A percentile compares a stretch with the other conserved stretches of the same genome.
Conservation (phyloP, 805 yeast species). For the Yamadazyma scolyti region DNA sequence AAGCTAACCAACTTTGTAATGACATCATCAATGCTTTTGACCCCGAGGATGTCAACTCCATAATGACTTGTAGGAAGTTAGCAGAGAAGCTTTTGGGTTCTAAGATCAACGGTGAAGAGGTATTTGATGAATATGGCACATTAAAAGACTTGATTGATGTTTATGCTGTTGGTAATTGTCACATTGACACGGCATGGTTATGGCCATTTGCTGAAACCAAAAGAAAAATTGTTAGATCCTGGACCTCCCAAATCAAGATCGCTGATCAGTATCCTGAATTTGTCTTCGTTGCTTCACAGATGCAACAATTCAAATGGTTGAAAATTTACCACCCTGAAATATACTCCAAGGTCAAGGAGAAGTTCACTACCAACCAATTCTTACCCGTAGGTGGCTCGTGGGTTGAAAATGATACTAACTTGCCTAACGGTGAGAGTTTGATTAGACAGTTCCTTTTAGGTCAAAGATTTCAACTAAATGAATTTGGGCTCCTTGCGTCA, state of each 20-base stretch:
- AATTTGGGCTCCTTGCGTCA: constrained; percentile 73
- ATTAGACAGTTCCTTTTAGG: constrained; percentile 88
- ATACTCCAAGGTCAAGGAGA: constrained; percentile 59
- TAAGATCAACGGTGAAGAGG: constrained; percentile 60
- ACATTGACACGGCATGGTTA: constrained; percentile 97
- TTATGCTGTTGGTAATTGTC: constrained; percentile 90
- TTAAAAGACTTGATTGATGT: constrained; percentile 52
- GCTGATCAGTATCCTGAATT: constrained; percentile 90
- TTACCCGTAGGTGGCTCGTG: constrained; percentile 95
- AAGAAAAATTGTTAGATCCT: constrained; percentile 87
- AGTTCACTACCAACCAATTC: constrained; percentile 69
- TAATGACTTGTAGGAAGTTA: constrained; percentile 61
- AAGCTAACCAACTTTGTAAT: constrained; percentile 77
- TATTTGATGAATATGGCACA: constrained; percentile 34
- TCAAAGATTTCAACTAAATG: constrained; percentile 74
- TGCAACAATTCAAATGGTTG: constrained; percentile 94
- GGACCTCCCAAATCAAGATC: constrained; percentile 88
- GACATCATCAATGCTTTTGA: constrained; percentile 83
- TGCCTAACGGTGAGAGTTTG: constrained; percentile 92
- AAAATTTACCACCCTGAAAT: constrained; percentile 81
- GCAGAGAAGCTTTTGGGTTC: constrained; percentile 64
- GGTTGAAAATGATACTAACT: constrained; percentile 96
- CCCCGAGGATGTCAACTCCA: constrained; percentile 54
- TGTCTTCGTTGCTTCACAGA: constrained; percentile 91
- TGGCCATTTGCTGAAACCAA: constrained; percentile 99